A percentile compares a stretch with the other conserved stretches of the same genome.
Evolutionary conservation across 768 basidiomycete species (phyloP).

Genomic region (Tylopilus rubrobrunneus): DNA sequence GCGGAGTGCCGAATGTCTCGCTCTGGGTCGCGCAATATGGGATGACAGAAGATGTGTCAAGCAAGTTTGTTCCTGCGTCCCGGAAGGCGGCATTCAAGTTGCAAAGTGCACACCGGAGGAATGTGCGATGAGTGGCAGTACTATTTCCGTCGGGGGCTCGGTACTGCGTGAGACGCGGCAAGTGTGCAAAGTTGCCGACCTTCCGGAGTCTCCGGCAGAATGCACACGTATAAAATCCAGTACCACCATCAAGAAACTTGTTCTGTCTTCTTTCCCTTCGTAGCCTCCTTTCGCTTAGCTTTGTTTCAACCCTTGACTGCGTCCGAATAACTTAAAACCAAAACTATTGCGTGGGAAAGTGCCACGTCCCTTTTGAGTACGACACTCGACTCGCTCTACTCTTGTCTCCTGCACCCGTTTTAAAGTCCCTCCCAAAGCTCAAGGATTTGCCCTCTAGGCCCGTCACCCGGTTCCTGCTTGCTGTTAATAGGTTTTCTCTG

Average conservation of each 20-base stretch:
- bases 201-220: not conserved
- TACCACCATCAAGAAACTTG: not conserved
- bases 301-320: not conserved
- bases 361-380: constrained; percentile 37
- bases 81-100: not conserved
- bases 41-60: too few relatives aligned
- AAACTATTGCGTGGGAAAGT: constrained; percentile 34
- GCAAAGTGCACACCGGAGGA: not conserved
- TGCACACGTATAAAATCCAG: not conserved
- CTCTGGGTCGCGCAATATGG: too few relatives aligned
- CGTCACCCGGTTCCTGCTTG: not conserved
- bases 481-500: not conserved
- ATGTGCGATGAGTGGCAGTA: not conserved
- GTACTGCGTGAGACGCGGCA: not conserved
- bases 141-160: not conserved
- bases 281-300: not conserved
- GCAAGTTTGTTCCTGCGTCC: too few relatives aligned
- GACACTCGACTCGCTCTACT: not conserved
- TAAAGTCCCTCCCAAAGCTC: not conserved
- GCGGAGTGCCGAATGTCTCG: too few relatives aligned
- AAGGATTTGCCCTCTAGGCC: not conserved
- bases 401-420: constrained; percentile 13
- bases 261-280: not conserved
- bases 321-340: constrained; percentile 18
- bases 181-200: not conserved